These are phyloP conservation scores for Ogataea paradorogensis DNA, from an alignment of 805 yeast genomes.

Conservation along the genomic window DNA sequence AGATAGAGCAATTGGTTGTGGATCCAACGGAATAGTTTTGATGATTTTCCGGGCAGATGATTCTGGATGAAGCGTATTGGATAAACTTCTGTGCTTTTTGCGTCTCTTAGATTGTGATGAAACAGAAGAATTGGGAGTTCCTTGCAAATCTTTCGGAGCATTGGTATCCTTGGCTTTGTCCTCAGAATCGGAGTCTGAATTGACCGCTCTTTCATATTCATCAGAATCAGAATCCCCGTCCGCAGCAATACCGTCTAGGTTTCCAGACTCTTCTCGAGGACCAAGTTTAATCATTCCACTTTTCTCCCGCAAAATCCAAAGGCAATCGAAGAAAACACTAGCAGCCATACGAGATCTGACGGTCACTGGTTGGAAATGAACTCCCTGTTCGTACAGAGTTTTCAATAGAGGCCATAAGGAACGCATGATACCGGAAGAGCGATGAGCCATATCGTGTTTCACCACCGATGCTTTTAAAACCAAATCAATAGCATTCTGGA, in stretches of 20 bases:
- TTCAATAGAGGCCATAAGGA: constrained; percentile 89
- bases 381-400: constrained; percentile 54
- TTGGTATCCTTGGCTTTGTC: constrained; percentile 23
- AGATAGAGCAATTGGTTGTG: constrained; percentile 60
- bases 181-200: constrained; percentile 21
- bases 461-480: constrained; percentile 79
- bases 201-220: constrained; percentile 17
- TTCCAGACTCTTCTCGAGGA: constrained; percentile 27
- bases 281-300: constrained; percentile 78
- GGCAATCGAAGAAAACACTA: constrained; percentile 85
- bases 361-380: constrained; percentile 43
- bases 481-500: constrained; percentile 61
- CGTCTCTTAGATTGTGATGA: constrained; percentile 21
- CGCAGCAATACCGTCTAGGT: constrained; percentile 28
- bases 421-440: constrained; percentile 91
- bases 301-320: constrained; percentile 79
- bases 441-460: constrained; percentile 88
- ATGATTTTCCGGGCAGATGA: constrained; percentile 72
- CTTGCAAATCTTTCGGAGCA: constrained; percentile 18
- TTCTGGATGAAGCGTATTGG: constrained; percentile 61
- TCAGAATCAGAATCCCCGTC: constrained; percentile 29
- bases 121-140: constrained; percentile 21
- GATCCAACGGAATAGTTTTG: constrained; percentile 77
- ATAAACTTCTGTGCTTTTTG: constrained; percentile 47
- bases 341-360: constrained; percentile 88